phyloP scores from a whole-genome alignment of 805 yeast species.

The Lipomyces spencermartinsiae region DNA sequence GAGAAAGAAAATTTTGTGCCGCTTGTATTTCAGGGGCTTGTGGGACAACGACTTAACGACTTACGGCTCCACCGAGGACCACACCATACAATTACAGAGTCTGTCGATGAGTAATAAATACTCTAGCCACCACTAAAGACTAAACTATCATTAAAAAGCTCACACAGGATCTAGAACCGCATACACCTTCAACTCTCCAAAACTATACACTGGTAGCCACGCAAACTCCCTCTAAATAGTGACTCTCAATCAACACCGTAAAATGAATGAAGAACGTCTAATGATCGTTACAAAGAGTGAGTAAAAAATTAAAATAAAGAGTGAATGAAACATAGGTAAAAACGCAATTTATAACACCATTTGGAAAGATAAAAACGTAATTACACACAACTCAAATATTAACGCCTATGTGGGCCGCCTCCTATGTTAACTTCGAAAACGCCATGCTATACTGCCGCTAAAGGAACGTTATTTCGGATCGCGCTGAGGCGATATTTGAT shows the following conservation, averaged over 20 bases:
- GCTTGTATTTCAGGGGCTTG: not conserved
- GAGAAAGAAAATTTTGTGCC: not conserved
- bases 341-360: not conserved
- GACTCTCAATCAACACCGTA: not conserved
- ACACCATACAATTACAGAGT: not conserved
- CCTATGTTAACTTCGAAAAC: not conserved
- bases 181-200: not conserved
- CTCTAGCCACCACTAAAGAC: too few relatives aligned
- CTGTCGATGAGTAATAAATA: too few relatives aligned
- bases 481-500: conserved; percentile 72
- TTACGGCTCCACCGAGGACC: too few relatives aligned
- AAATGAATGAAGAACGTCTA: not conserved
- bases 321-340: not conserved
- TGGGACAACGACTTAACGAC: too few relatives aligned
- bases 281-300: not conserved
- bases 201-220: not conserved
- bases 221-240: not conserved
- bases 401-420: not conserved
- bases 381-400: not conserved
- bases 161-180: not conserved
- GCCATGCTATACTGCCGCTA: not conserved
- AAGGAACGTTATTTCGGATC: conserved; percentile 16
- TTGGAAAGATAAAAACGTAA: not conserved
- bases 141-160: not conserved
- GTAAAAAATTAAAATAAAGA: not conserved